phyloP scores from a whole-genome alignment of 2,329 filamentous ascomycete species.

The Colletotrichum nymphaeae region DNA sequence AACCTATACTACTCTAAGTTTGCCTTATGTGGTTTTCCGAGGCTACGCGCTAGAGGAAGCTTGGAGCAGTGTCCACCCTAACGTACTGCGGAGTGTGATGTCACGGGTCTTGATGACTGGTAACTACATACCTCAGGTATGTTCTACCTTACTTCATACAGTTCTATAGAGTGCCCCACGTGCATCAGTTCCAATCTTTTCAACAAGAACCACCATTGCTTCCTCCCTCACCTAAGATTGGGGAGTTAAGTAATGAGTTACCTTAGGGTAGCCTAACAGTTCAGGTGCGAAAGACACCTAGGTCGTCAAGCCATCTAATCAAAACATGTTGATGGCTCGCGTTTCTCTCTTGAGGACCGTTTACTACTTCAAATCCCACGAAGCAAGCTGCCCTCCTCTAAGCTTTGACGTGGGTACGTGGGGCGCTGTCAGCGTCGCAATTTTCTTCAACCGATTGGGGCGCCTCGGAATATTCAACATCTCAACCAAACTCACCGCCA shows the following conservation, averaged over 20 bases:
- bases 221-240: neutral
- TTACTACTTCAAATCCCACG: neutral
- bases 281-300: neutral
- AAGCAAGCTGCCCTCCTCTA: neutral
- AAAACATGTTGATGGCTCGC: neutral
- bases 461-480: neutral
- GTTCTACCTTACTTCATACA: too few species aligned
- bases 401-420: neutral
- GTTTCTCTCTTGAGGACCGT: neutral
- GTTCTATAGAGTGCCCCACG: neutral
- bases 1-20: too few species aligned
- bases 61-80: neutral
- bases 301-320: neutral
- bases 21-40: neutral
- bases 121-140: too few species aligned
- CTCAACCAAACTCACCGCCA: conserved; percentile 23
- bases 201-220: neutral
- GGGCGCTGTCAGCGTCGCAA: neutral
- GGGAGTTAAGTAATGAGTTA: too few species aligned
- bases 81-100: too few species aligned
- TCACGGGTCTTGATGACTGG: too few species aligned
- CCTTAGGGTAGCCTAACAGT: too few species aligned
- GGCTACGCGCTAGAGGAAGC: neutral
- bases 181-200: neutral
- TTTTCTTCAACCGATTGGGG: neutral